Evolutionary conservation across 345 rosid genomes (phyloP), one percentile per base, ranked within the genome.

Genomic region (Moricandia moricandioides): DNA sequence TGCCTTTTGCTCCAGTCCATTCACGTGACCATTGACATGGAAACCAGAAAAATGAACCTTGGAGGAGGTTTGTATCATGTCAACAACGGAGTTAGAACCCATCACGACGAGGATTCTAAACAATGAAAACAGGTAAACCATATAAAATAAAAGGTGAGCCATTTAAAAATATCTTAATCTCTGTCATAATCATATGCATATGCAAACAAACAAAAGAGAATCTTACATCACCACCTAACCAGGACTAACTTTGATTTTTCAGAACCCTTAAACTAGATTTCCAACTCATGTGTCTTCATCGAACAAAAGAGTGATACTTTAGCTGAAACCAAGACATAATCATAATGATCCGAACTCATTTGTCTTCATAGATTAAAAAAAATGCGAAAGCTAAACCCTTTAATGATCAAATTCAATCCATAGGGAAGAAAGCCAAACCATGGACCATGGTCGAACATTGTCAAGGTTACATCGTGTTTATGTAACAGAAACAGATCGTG

Each of bases 1-100:
- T 9, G 65, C 70, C 45, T 78, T 80, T 1, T 76, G 54, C 43
- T 80, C 85, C 81, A 88, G 63, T 43, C 83, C 93, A 84, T 93
- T 76, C 91, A 91, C 85, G 78, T 87, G 91, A 1, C 78, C 78
- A 4, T 76, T 77, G 13, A 70, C 71, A 12, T 78, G 78, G 79
- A 91, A 88, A 29, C 96, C 96, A 68, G 98, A 91, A 83, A 88
- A 94, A 82, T 94, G 98, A 51, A 77, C 93, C 29, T 87, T 85
- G 0, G 95, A 86, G 7, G 98, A 90, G 59, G 95, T 88, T 85
- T 94, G 91, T 52, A 91, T 86, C 93, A 91, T 83, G 82, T 90
- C 98, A 64, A 84, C 90, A 34, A 91, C 97, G 16, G 96, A 68
- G 55, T 78, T 73, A 3, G 82, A 73, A 67, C 70, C 78, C 82